Evolutionary conservation across 1,139 yeast species (phyloP).

Genomic region (Pichia sp.): DNA sequence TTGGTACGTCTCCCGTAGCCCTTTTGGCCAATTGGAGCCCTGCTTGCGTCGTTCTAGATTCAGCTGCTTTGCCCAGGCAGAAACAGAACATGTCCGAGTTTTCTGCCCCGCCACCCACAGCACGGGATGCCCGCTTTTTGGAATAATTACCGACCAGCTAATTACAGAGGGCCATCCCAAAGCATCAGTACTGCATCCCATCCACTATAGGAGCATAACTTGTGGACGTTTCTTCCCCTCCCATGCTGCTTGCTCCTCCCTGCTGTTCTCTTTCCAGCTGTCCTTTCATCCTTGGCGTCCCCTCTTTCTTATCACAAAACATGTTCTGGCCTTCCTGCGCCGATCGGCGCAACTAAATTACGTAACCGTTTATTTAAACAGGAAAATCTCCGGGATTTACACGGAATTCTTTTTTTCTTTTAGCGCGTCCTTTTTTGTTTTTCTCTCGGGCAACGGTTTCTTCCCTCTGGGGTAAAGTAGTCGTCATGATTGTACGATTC

Average conservation of each 20-base stretch:
- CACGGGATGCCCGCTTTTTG: background rate
- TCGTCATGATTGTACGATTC: background rate
- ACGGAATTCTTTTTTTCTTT: background rate
- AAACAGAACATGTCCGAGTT: constrained; percentile 7
- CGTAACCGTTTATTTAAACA: too few species aligned
- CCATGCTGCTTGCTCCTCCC: background rate
- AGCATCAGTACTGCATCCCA: background rate
- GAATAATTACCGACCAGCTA: background rate
- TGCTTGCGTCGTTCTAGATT: background rate
- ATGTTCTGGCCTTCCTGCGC: background rate
- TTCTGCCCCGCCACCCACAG: background rate
- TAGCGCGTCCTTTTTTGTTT: background rate
- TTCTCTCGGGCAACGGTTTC: background rate
- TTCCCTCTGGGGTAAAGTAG: background rate
- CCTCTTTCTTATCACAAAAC: background rate
- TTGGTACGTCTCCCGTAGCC: background rate
- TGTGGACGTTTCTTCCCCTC: background rate
- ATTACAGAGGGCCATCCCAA: too few species aligned
- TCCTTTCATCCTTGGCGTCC: background rate
- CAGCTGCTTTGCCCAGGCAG: background rate
- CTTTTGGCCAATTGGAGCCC: background rate
- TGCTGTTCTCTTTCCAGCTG: background rate
- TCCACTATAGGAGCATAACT: background rate
- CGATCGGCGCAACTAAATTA: background rate
- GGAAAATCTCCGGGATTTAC: background rate